Evolutionary conservation across 345 rosid genomes (phyloP).

Genomic region (Syzygium jambos): DNA sequence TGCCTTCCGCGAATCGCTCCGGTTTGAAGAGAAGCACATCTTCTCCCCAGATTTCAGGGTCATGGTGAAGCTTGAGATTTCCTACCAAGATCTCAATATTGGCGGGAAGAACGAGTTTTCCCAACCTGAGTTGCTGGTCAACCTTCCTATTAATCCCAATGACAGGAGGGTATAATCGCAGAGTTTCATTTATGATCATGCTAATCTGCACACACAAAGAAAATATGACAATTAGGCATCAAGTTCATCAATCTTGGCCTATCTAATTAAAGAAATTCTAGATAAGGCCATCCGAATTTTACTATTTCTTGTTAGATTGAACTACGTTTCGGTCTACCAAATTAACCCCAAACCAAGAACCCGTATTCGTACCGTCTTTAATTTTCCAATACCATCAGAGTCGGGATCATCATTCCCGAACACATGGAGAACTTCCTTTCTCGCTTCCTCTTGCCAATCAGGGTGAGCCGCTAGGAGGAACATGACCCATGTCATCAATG

Average conservation of each 20-base stretch:
- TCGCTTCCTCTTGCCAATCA: constrained; percentile 37
- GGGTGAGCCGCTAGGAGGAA: constrained; percentile 18
- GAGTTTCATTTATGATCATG: constrained; percentile 1
- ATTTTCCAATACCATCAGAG: constrained; percentile 12
- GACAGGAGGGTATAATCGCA: neutral
- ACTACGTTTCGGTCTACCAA: neutral
- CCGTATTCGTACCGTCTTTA: constrained; percentile 11
- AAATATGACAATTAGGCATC: neutral
- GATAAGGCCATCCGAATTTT: neutral
- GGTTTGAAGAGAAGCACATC: constrained; percentile 24
- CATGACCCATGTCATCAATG: constrained; percentile 7
- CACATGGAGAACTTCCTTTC: constrained; percentile 19
- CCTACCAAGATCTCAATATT: constrained; percentile 2
- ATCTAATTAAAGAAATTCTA: neutral
- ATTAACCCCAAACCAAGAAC: neutral
- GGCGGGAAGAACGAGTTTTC: constrained; percentile 9
- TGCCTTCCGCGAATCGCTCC: constrained; percentile 11
- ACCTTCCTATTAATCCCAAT: neutral
- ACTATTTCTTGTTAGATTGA: neutral
- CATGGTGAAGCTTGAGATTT: constrained; percentile 11
- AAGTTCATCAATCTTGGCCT: neutral
- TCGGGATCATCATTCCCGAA: constrained; percentile 19
- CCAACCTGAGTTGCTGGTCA: constrained; percentile 1
- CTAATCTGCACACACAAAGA: neutral
- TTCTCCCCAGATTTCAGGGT: constrained; percentile 21